These are phyloP conservation scores for Verticillium klebahnii DNA, from an alignment of 2,329 filamentous ascomycete species.

Conservation along the genomic window DNA sequence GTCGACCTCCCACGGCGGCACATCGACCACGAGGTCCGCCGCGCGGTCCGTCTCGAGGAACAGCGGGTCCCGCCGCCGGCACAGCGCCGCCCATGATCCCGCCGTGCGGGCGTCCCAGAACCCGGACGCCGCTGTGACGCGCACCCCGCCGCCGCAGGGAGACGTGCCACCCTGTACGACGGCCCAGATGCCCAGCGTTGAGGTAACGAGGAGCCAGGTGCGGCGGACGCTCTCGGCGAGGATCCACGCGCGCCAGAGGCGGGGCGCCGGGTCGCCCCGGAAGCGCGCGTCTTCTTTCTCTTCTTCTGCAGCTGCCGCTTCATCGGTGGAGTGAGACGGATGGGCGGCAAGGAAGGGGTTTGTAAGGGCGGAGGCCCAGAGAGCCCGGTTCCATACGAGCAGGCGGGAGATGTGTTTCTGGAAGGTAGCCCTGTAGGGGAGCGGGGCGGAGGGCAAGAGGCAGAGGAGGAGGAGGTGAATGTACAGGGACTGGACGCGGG, in stretches of 20 bases:
- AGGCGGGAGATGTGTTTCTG: slow-evolving; percentile 14
- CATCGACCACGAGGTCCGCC: not conserved
- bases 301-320: not conserved
- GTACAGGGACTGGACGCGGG: slow-evolving; percentile 17
- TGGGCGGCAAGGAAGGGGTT: slow-evolving; percentile 3
- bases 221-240: slow-evolving; percentile 22
- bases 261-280: slow-evolving; percentile 7
- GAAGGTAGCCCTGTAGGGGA: slow-evolving; percentile 15
- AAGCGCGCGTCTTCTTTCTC: not conserved
- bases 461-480: slow-evolving; percentile 16
- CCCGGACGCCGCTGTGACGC: slow-evolving; percentile 19
- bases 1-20: slow-evolving; percentile 8
- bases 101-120: slow-evolving; percentile 21
- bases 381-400: slow-evolving; percentile 10
- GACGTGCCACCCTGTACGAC: slow-evolving; percentile 12
- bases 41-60: slow-evolving; percentile 2
- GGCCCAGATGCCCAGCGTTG: slow-evolving; percentile 14
- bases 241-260: slow-evolving; percentile 24
- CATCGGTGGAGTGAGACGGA: not conserved
- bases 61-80: not conserved
- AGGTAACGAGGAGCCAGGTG: slow-evolving; percentile 13
- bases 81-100: slow-evolving; percentile 14
- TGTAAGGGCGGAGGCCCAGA: slow-evolving; percentile 10
- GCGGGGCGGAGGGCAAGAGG: slow-evolving; percentile 15
- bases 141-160: slow-evolving; percentile 15